Evolutionary conservation across 805 yeast genomes (phyloP).

Genomic region (Yueomyces sinensis): DNA sequence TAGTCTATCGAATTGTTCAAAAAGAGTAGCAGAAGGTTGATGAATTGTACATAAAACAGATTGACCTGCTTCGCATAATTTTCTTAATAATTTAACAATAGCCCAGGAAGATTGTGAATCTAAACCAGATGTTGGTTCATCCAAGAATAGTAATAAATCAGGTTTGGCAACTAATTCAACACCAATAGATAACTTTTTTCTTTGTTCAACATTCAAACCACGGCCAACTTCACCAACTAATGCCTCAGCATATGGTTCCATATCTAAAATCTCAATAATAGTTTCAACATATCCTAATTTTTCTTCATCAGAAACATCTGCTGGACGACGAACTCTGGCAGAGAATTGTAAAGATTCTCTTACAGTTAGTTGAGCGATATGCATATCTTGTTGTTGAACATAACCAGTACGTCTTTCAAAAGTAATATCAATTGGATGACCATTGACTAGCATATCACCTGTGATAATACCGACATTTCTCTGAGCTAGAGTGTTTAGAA

Average conservation of each 20-base stretch:
- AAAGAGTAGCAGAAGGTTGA: slow-evolving; percentile 53
- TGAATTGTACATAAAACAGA: slow-evolving; percentile 58
- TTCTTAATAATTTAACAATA: slow-evolving; percentile 42
- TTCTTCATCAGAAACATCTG: slow-evolving; percentile 32
- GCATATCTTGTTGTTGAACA: slow-evolving; percentile 64
- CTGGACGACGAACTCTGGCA: slow-evolving; percentile 52
- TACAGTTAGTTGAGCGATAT: slow-evolving; percentile 47
- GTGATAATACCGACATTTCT: slow-evolving; percentile 55
- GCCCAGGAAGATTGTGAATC: slow-evolving; percentile 51
- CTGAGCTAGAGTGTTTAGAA: slow-evolving; percentile 51
- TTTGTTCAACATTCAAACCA: slow-evolving; percentile 48
- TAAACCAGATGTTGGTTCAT: slow-evolving; percentile 58
- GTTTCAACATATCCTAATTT: slow-evolving; percentile 53
- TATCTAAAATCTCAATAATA: slow-evolving; percentile 49
- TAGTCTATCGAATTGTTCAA: slow-evolving; percentile 48
- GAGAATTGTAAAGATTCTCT: slow-evolving; percentile 54
- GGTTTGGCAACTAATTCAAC: slow-evolving; percentile 56
- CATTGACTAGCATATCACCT: slow-evolving; percentile 49
- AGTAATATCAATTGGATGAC: slow-evolving; percentile 35
- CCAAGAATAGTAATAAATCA: slow-evolving; percentile 39
- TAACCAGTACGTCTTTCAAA: slow-evolving; percentile 50
- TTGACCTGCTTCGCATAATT: slow-evolving; percentile 48
- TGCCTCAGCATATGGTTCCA: slow-evolving; percentile 56
- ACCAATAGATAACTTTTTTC: slow-evolving; percentile 48
- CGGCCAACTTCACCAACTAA: slow-evolving; percentile 57